Base-by-base conservation (phyloP, 371 early-diverging fungal genomes). In the Mucor indicus region DNA sequence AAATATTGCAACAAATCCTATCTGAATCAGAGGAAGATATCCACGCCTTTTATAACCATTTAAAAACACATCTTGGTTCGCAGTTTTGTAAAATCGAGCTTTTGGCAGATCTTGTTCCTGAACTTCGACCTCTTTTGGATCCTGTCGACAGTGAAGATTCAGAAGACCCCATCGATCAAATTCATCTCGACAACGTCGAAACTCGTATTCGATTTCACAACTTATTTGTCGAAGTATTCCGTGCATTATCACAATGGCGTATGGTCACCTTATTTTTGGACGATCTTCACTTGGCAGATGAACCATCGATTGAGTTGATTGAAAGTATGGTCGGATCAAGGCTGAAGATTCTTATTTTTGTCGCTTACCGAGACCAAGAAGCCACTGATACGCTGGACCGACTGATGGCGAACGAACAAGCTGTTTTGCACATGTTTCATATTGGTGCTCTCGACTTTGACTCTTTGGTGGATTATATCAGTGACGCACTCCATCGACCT, bases 211-310 rank as follows among this genome's bases (percentile, higher is more conserved):
- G 71, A 19, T 70, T 70, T 17, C 75, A 74, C 33, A 65, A 53
- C 37, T 38, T 68, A 8, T 74, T 70, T 57, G 53, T 70, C 5
- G 62, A 74, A 46, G 68, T 74, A 0, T 69, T 70, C 39, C 53
- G 71, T 4, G 61, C 68, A 5, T 41, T 74, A 11, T 41, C 75
- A 5, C 66, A 61, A 31, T 70, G 71, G 66, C 59, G 61, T 24
- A 74, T 70, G 71, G 53, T 70, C n/a, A 74, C 75, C 15, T 40
- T 74, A 63, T 74, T 74, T 44, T 30, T 74, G 32, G 75, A 74
- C 37, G 75, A 74, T 43, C 29, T 70, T n/a, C 75, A 74, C 32
- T 59, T 65, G 55, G 75, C 73, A 41, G 75, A 74, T 43, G 69
- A 74, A 6, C 66, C 71, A 1, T 74, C 75, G 6, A 19, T 70